Conservation (phyloP, 2,329 filamentous ascomycete species). For the Tolypocladium ovalisporum region DNA sequence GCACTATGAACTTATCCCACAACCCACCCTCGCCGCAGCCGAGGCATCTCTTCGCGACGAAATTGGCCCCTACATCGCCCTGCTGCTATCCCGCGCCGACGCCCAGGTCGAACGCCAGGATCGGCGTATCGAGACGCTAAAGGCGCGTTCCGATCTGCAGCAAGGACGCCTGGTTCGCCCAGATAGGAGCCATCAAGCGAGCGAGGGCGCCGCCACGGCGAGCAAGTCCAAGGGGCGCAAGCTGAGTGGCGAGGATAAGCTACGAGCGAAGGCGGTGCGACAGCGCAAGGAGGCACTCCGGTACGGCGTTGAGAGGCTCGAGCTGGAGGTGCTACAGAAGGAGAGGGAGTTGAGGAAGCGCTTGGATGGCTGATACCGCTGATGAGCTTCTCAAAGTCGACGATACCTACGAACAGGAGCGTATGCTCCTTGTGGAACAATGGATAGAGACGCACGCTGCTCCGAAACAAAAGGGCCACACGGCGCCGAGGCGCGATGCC, state of each 20-base stretch:
- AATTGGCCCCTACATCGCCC: constrained; percentile 75
- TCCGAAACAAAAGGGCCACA: background rate
- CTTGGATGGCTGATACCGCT: constrained; percentile 12
- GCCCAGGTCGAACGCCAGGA: constrained; percentile 74
- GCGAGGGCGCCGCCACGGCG: constrained; percentile 1
- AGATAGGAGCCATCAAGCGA: constrained; percentile 7
- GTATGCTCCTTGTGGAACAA: background rate
- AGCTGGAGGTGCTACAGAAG: constrained; percentile 74
- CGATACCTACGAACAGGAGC: background rate
- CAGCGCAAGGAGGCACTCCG: constrained; percentile 78
- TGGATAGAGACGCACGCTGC: background rate
- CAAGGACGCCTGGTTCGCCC: constrained; percentile 49
- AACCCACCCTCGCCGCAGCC: constrained; percentile 69
- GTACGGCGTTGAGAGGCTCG: constrained; percentile 77
- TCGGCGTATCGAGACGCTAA: constrained; percentile 71
- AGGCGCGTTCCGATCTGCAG: constrained; percentile 73
- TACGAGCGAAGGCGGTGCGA: constrained; percentile 49
- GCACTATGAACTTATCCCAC: constrained; percentile 90
- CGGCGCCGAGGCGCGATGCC: background rate
- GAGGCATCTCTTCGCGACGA: constrained; percentile 79
- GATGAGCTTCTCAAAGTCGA: no score
- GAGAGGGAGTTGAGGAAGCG: constrained; percentile 46
- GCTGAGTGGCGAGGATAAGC: constrained; percentile 42
- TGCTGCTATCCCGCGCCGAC: constrained; percentile 71
- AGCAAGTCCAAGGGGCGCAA: constrained; percentile 12